Percentiles rank a stretch among this genome's conserved stretches.
Conservation (phyloP, 2,329 filamentous ascomycete genomes). For the Whalleya microplaca region DNA sequence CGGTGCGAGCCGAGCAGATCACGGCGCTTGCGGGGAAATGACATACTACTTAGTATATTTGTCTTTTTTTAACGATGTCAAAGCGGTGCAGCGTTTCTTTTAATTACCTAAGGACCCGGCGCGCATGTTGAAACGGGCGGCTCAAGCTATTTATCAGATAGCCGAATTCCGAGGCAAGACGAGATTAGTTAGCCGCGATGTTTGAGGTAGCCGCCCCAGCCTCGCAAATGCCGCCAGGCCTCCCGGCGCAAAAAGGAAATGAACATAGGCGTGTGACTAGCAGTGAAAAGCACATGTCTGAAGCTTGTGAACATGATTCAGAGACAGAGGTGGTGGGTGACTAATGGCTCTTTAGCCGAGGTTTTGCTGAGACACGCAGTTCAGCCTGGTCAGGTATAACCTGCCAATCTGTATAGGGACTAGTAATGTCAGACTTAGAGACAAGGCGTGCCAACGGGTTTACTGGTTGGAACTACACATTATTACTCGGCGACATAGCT, state of each 20-base stretch:
- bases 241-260: constrained; percentile 8
- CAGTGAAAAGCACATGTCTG: constrained; percentile 3
- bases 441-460: constrained; percentile 7
- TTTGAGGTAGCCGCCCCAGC: constrained; percentile 22
- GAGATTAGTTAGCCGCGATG: constrained; percentile 14
- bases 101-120: not conserved
- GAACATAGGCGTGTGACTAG: not conserved
- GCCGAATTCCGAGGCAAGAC: not conserved
- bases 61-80: no score
- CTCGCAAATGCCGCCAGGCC: constrained; percentile 26
- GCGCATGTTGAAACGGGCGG: constrained; percentile 23
- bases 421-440: constrained; percentile 18
- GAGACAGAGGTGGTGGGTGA: constrained; percentile 6
- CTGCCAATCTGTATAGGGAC: no score
- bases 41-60: no score
- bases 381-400: constrained; percentile 19
- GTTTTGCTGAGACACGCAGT: constrained; percentile 24
- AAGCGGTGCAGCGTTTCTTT: not conserved
- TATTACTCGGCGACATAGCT: not conserved
- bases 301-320: constrained; percentile 18
- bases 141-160: constrained; percentile 1
- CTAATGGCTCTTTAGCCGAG: constrained; percentile 3
- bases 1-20: no score
- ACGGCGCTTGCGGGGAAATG: no score
- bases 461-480: not conserved